Evolutionary conservation across 371 early-diverging fungal genomes (phyloP).

Genomic region (Apophysomyces trapeziformis): DNA sequence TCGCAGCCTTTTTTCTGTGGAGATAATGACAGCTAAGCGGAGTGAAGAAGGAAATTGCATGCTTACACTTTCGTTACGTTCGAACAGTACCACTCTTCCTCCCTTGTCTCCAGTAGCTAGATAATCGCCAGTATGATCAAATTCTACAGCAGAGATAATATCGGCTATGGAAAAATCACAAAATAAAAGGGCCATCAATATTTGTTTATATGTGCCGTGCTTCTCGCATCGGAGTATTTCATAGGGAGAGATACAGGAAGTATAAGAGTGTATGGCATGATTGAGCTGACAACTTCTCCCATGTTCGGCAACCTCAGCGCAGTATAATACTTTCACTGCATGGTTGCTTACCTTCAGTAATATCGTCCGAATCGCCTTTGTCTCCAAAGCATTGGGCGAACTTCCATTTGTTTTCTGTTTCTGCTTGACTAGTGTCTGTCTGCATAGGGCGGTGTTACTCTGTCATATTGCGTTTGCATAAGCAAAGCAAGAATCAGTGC

Average conservation of each 20-base stretch:
- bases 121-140: slow-evolving; percentile 91
- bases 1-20: slow-evolving; percentile 96
- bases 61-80: slow-evolving; percentile 93
- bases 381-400: slow-evolving; percentile 99
- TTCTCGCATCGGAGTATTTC: neutral
- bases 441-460: slow-evolving; percentile 13
- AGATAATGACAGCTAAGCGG: neutral
- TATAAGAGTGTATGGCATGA: too few relatives aligned
- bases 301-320: slow-evolving; percentile 24
- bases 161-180: slow-evolving; percentile 64
- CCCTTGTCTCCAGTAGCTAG: slow-evolving; percentile 91
- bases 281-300: too few relatives aligned
- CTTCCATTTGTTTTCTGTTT: slow-evolving; percentile 81
- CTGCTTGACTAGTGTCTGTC: slow-evolving; percentile 12
- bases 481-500: neutral
- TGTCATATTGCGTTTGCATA: neutral
- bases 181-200: too few relatives aligned
- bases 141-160: slow-evolving; percentile 94
- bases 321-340: slow-evolving; percentile 51
- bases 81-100: slow-evolving; percentile 96
- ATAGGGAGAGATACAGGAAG: too few relatives aligned
- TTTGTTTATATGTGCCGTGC: neutral
- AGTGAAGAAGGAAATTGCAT: neutral
- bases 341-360: slow-evolving; percentile 88
- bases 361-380: slow-evolving; percentile 97